Evolutionary conservation across 345 rosid species (phyloP).

Genomic region (Camelina laxa): DNA sequence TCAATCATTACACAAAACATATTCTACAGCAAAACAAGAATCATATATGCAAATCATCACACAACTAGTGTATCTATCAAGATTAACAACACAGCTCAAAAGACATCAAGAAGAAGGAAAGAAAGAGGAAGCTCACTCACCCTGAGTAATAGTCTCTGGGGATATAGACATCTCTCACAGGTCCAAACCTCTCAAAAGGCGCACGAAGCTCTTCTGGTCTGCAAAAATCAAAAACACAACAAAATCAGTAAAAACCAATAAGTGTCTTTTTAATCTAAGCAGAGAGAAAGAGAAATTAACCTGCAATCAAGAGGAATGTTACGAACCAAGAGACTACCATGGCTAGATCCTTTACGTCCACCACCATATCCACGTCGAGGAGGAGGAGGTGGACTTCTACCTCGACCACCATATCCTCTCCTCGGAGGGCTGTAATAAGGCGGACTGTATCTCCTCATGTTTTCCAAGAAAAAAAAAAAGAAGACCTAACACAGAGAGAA

Average conservation of each 20-base stretch:
- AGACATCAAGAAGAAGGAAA: not conserved
- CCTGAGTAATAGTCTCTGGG: conserved; percentile 94
- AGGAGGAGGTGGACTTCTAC: conserved; percentile 76
- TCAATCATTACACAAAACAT: not conserved
- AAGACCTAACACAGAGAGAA: not conserved
- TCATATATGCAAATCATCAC: not conserved
- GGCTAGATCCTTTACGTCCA: conserved; percentile 72
- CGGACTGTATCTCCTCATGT: conserved; percentile 89
- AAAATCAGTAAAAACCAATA: not conserved
- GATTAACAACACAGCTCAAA: not conserved
- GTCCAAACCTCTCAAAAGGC: conserved; percentile 88
- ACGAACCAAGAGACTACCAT: conserved; percentile 89
- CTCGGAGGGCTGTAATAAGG: conserved; percentile 83
- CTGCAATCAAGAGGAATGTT: conserved; percentile 96
- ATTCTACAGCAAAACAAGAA: not conserved
- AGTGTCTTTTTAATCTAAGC: not conserved
- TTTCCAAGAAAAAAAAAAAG: too few relatives aligned
- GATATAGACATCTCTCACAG: conserved; percentile 88
- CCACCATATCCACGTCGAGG: conserved; percentile 78
- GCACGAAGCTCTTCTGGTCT: conserved; percentile 90
- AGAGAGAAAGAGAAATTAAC: conserved; percentile 34
- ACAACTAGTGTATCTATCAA: not conserved
- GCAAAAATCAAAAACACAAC: conserved; percentile 24
- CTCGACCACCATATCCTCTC: conserved; percentile 83
- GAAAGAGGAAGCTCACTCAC: conserved; percentile 56